Percentiles rank a stretch among this genome's conserved stretches.
Conservation (phyloP, 2,329 filamentous ascomycete genomes). For the Pyricularia sp. region DNA sequence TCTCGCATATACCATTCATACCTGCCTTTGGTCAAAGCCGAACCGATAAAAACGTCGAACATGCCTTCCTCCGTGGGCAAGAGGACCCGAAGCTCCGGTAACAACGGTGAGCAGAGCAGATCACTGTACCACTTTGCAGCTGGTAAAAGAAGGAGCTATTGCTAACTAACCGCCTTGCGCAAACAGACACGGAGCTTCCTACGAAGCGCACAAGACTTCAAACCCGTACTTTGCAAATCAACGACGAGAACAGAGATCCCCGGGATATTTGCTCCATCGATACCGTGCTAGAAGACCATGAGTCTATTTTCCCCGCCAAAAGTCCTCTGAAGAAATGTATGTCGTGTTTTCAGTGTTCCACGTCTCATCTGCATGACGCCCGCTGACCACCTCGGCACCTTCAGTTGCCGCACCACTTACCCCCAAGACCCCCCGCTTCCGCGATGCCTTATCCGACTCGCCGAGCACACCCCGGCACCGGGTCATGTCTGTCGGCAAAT, state of each 20-base stretch:
- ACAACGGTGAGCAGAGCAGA: not conserved
- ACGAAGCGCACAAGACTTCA: constrained; percentile 37
- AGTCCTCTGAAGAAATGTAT: not conserved
- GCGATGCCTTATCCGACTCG: constrained; percentile 64
- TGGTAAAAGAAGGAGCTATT: not conserved
- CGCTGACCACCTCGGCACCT: not conserved
- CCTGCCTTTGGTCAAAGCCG: not conserved
- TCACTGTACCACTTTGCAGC: not conserved
- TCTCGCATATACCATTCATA: not conserved
- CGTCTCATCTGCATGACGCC: constrained; percentile 5
- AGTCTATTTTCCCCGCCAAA: constrained; percentile 21
- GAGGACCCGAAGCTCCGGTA: constrained; percentile 18
- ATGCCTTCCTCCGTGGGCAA: constrained; percentile 18
- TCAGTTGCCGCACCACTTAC: constrained; percentile 43
- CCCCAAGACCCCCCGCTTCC: constrained; percentile 66
- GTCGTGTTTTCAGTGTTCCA: not conserved
- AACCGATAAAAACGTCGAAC: not conserved
- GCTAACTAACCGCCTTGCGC: not conserved
- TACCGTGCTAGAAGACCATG: constrained; percentile 24
- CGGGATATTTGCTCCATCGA: not conserved
- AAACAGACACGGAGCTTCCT: constrained; percentile 20
- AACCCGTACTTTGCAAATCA: constrained; percentile 33
- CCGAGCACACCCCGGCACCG: constrained; percentile 77
- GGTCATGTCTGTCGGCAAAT: constrained; percentile 65
- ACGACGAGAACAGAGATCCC: constrained; percentile 61